These are phyloP conservation scores for Hygrocybe coccinea DNA, from an alignment of 768 basidiomycete species.

Conservation along the genomic window DNA sequence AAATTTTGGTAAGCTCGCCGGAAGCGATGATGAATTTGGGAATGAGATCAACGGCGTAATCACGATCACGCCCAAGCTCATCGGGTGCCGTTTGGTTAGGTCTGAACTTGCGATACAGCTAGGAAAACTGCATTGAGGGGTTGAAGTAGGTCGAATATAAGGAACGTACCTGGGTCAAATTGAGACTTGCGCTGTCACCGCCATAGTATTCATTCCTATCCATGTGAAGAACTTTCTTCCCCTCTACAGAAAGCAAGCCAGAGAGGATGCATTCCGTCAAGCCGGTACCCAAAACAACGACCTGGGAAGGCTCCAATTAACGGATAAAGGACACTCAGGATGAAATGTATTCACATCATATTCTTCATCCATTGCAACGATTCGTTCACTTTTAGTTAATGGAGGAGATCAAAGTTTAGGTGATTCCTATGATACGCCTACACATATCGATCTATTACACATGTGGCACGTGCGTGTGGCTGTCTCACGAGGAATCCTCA, in stretches of 20 bases:
- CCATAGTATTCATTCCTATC: slow-evolving; percentile 99
- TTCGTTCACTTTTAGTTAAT: slow-evolving; percentile 17
- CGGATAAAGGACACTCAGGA: slow-evolving; percentile 8
- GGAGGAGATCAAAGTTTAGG: neutral
- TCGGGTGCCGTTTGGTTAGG: slow-evolving; percentile 67
- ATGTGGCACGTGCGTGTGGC: neutral
- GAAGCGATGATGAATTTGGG: slow-evolving; percentile 99
- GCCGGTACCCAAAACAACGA: slow-evolving; percentile 92
- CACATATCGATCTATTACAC: slow-evolving; percentile 7
- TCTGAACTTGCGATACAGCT: slow-evolving; percentile 97
- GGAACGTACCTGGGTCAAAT: slow-evolving; percentile 80
- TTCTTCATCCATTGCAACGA: slow-evolving; percentile 81
- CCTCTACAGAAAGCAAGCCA: slow-evolving; percentile 96
- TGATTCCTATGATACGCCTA: neutral
- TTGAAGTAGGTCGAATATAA: neutral
- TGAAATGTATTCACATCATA: slow-evolving; percentile 67
- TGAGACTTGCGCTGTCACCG: slow-evolving; percentile 93
- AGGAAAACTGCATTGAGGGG: slow-evolving; percentile 2
- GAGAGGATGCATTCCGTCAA: slow-evolving; percentile 98
- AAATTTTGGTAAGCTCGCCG: slow-evolving; percentile 95
- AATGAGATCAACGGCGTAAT: slow-evolving; percentile 96
- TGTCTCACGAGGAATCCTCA: neutral
- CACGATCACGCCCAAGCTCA: slow-evolving; percentile 91
- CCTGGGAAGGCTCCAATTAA: slow-evolving; percentile 39
- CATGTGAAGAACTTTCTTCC: slow-evolving; percentile 99